Conservation (phyloP, 2,329 filamentous ascomycete species). For the Periconia macrospinosa region DNA sequence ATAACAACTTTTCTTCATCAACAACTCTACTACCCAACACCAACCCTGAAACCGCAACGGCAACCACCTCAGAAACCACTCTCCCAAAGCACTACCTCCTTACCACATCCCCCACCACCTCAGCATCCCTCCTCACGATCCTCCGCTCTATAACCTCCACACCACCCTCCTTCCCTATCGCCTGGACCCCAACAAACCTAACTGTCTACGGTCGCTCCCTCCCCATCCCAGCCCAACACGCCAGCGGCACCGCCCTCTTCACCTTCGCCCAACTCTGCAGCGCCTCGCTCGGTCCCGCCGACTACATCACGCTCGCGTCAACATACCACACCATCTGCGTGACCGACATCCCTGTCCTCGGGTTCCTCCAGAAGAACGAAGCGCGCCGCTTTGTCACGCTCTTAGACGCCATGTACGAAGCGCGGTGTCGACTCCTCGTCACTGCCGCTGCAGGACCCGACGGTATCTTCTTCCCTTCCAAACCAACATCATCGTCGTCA, state of each 20-base stretch:
- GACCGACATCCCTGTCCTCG: conserved; percentile 69
- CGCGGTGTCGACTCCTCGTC: conserved; percentile 74
- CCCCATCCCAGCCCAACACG: conserved; percentile 58
- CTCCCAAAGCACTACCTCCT: conserved; percentile 42
- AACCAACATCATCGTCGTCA: conserved; percentile 10
- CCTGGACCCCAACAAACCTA: conserved; percentile 51
- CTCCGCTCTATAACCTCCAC: conserved; percentile 25
- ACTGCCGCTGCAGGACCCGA: conserved; percentile 70
- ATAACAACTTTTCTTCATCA: neutral
- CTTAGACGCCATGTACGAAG: conserved; percentile 75
- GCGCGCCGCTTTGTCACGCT: conserved; percentile 79
- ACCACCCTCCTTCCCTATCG: conserved; percentile 35
- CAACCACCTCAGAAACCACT: conserved; percentile 4
- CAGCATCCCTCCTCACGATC: conserved; percentile 17
- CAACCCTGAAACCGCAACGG: neutral
- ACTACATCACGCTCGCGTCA: conserved; percentile 80
- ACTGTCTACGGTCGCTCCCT: conserved; percentile 67
- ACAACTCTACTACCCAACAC: neutral
- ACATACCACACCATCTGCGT: conserved; percentile 78
- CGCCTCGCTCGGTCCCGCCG: conserved; percentile 69
- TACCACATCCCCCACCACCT: conserved; percentile 24
- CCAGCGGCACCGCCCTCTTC: conserved; percentile 62
- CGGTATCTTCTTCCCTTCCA: conserved; percentile 71
- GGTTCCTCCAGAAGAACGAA: conserved; percentile 73
- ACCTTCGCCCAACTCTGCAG: conserved; percentile 70